These are phyloP conservation scores for Calonectria montana DNA, from an alignment of 2,329 filamentous ascomycete genomes.

Conservation along the genomic window DNA sequence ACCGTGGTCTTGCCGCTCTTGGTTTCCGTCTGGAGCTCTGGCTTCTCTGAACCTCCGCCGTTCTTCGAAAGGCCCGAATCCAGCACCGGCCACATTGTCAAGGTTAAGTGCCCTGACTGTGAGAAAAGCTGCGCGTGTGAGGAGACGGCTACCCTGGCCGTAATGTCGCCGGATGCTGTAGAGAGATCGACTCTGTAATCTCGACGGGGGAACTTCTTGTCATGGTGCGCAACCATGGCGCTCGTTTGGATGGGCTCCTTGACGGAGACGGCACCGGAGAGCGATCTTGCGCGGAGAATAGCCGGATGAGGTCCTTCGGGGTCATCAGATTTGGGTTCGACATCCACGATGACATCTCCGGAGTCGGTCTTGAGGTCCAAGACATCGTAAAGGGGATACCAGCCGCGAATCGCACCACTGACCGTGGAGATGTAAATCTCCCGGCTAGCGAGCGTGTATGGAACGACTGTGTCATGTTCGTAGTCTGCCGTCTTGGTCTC, in stretches of 20 bases:
- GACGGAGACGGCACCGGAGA: conserved; percentile 57
- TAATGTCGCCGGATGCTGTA: conserved; percentile 59
- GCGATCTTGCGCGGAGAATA: conserved; percentile 52
- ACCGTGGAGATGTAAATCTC: conserved; percentile 55
- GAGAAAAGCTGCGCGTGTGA: conserved; percentile 49
- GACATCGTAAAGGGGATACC: conserved; percentile 63
- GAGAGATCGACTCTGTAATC: conserved; percentile 59
- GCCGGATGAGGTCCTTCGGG: conserved; percentile 51
- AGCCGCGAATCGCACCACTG: conserved; percentile 58
- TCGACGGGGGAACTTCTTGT: conserved; percentile 53
- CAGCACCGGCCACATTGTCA: conserved; percentile 58
- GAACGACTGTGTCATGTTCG: conserved; percentile 32
- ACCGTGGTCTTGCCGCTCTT: conserved; percentile 57
- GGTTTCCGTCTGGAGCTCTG: conserved; percentile 54
- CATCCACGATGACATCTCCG: conserved; percentile 54
- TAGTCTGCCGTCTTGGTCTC: conserved; percentile 42
- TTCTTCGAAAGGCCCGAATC: conserved; percentile 37
- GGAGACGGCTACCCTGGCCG: conserved; percentile 54
- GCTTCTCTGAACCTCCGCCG: conserved; percentile 24
- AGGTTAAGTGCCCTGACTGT: conserved; percentile 53
- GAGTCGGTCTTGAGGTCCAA: conserved; percentile 58
- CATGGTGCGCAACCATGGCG: conserved; percentile 27
- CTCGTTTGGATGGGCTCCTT: conserved; percentile 52
- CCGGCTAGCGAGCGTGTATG: conserved; percentile 57
- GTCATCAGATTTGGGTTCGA: conserved; percentile 55